A percentile compares a stretch with the other conserved stretches of the same genome.
Conservation (phyloP, 148 eudicot genomes). For the Cornus suecica region DNA sequence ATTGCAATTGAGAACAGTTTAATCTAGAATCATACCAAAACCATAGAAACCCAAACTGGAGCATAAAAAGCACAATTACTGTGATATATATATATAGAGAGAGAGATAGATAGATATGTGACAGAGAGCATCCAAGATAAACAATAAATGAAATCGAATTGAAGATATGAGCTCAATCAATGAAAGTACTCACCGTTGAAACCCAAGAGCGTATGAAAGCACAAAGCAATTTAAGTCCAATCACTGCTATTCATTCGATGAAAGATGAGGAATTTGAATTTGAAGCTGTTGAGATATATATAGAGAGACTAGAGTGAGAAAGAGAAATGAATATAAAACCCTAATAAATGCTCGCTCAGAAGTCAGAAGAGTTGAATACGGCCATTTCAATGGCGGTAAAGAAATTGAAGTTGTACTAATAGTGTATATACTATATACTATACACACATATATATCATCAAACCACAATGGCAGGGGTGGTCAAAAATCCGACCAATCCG, state of each 20-base stretch:
- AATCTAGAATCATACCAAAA: not conserved
- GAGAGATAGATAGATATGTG: too few species aligned
- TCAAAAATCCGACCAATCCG: too few species aligned
- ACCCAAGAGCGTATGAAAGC: not conserved
- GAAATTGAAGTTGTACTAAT: not conserved
- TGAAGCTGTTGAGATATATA: slow-evolving; percentile 2
- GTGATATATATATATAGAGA: too few species aligned
- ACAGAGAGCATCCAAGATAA: not conserved
- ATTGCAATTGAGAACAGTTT: not conserved
- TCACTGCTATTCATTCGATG: not conserved
- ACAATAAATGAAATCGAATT: not conserved
- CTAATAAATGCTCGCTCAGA: not conserved
- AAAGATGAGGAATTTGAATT: not conserved
- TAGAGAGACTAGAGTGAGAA: too few species aligned
- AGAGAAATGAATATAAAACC: not conserved
- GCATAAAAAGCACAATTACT: not conserved
- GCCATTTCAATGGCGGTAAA: slow-evolving; percentile 15
- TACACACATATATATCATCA: not conserved
- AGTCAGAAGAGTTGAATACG: slow-evolving; percentile 5
- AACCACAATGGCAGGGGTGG: too few species aligned
- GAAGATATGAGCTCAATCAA: not conserved
- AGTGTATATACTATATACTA: too few species aligned
- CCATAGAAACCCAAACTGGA: not conserved
- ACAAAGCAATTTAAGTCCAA: not conserved
- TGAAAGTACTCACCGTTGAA: not conserved